Evolutionary conservation across 257 asterid genomes (phyloP).

Genomic region (Echites panduratus): DNA sequence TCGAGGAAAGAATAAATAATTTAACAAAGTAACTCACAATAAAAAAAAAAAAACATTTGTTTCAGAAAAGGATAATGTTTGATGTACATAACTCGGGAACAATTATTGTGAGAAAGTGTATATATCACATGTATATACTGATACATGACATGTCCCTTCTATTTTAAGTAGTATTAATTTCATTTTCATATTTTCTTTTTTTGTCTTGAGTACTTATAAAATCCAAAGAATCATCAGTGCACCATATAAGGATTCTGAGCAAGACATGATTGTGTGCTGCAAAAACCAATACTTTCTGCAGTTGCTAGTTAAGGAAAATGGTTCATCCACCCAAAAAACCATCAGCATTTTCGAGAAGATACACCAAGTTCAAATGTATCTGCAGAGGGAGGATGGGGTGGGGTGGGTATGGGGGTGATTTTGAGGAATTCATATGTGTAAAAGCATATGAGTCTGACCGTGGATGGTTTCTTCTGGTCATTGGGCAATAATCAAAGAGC

Average conservation of each 20-base stretch:
- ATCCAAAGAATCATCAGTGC: no score
- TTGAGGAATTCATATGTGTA: neutral
- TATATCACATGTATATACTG: no score
- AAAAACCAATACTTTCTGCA: neutral
- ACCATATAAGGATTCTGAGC: neutral
- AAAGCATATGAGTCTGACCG: neutral
- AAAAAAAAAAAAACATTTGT: no score
- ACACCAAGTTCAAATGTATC: constrained; percentile 9
- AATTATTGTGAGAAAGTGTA: neutral
- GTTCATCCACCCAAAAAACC: neutral
- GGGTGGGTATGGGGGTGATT: neutral
- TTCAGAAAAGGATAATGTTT: neutral
- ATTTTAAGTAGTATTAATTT: neutral
- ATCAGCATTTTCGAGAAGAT: neutral
- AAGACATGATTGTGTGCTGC: neutral
- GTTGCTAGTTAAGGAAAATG: constrained; percentile 1
- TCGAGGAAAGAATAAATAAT: no score
- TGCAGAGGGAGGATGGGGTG: neutral
- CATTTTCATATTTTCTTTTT: no score
- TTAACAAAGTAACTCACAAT: no score
- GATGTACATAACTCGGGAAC: neutral
- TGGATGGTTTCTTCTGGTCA: neutral
- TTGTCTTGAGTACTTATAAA: no score
- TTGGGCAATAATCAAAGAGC: neutral
- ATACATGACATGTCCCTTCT: neutral